These are phyloP conservation scores for Brassica juncea DNA, from an alignment of 345 rosid species.

Conservation along the genomic window DNA sequence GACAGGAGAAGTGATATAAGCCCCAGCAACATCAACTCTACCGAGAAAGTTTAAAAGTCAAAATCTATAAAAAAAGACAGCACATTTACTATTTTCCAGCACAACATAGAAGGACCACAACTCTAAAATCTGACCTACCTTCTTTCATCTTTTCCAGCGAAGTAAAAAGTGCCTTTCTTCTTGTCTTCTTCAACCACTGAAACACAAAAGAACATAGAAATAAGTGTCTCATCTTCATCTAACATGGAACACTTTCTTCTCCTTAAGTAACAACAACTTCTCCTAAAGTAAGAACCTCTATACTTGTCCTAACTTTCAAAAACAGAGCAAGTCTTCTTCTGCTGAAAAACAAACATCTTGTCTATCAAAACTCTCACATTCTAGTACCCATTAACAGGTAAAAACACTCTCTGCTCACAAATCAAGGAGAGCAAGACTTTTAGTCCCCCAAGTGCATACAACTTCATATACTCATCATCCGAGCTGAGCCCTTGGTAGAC, in stretches of 20 bases:
- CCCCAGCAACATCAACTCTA: slow-evolving; percentile 97
- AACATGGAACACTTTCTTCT: not conserved
- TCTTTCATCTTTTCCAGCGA: slow-evolving; percentile 92
- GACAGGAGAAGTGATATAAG: slow-evolving; percentile 87
- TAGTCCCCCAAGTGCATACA: not conserved
- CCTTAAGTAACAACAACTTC: not conserved
- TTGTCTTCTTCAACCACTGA: slow-evolving; percentile 87
- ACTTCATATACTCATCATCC: not conserved
- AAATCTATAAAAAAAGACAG: slow-evolving; percentile 4
- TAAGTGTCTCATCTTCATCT: slow-evolving; percentile 2
- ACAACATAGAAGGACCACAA: not conserved
- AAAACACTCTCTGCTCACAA: not conserved
- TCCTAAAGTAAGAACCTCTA: not conserved
- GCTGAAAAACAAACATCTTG: not conserved
- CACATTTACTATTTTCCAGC: not conserved
- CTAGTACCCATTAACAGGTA: not conserved
- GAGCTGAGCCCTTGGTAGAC: slow-evolving; percentile 16
- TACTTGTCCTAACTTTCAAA: not conserved
- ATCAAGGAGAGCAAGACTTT: slow-evolving; percentile 7
- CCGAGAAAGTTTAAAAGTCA: slow-evolving; percentile 26
- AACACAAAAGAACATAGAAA: slow-evolving; percentile 14
- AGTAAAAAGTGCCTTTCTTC: slow-evolving; percentile 81
- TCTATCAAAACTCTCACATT: not conserved
- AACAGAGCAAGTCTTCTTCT: not conserved
- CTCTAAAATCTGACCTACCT: slow-evolving; percentile 46